phyloP scores from a whole-genome alignment of 2,329 filamentous ascomycete species.

The Cryphonectria parasitica region DNA sequence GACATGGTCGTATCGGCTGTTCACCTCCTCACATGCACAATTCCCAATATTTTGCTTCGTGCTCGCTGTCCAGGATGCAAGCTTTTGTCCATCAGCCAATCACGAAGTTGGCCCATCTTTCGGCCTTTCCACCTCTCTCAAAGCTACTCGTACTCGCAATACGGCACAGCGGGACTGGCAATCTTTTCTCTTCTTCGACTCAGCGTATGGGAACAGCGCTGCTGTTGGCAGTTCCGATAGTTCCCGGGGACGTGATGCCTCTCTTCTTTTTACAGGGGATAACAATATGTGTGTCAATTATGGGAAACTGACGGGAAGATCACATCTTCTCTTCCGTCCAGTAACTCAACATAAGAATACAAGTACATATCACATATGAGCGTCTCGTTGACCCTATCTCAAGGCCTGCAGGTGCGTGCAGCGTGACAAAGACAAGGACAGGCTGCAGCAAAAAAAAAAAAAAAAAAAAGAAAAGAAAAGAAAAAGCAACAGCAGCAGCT shows the following conservation, averaged over 20 bases:
- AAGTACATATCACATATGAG: neutral
- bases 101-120: neutral
- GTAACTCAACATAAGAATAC: neutral
- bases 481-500: neutral
- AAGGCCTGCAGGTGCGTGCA: neutral
- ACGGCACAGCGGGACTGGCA: neutral
- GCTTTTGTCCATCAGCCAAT: neutral
- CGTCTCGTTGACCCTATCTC: neutral
- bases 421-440: neutral
- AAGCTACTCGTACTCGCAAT: neutral
- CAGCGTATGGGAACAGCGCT: neutral
- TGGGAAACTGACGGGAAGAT: neutral
- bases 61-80: neutral
- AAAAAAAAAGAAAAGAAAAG: too few relatives aligned
- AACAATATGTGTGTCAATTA: neutral
- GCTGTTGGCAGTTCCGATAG: neutral
- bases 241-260: neutral
- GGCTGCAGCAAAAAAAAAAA: too few relatives aligned
- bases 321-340: neutral
- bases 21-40: neutral
- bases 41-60: neutral
- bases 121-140: neutral
- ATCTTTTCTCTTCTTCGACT: neutral
- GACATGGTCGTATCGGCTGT: neutral
- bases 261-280: neutral